A percentile compares a stretch with the other conserved stretches of the same genome.
These are phyloP conservation scores for Cytospora leucostoma DNA, from an alignment of 2,329 filamentous ascomycete genomes.

Conservation along the genomic window DNA sequence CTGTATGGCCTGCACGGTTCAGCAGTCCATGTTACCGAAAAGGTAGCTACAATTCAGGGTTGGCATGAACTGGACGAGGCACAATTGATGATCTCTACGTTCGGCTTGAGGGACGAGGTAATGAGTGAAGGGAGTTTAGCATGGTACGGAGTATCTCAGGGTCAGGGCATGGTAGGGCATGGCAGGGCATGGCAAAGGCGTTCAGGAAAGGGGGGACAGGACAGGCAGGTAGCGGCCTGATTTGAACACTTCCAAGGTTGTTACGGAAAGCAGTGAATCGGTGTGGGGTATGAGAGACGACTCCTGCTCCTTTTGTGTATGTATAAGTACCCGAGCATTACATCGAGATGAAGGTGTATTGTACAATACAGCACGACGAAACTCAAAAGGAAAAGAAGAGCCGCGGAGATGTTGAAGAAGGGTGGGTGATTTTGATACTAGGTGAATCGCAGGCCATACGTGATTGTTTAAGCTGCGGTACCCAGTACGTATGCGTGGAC, in stretches of 20 bases:
- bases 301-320: constrained; percentile 11
- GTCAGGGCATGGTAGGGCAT: constrained; percentile 19
- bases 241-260: neutral
- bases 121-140: constrained; percentile 8
- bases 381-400: constrained; percentile 7
- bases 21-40: no score
- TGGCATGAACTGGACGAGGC: neutral
- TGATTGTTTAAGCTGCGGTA: no score
- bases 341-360: constrained; percentile 28
- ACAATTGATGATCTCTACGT: neutral
- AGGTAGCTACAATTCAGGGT: no score
- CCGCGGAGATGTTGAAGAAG: neutral
- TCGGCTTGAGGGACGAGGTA: neutral
- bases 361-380: constrained; percentile 29
- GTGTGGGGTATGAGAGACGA: neutral
- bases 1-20: neutral
- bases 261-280: neutral
- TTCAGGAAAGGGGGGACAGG: neutral
- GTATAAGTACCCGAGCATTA: constrained; percentile 35
- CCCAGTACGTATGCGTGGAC: no score
- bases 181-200: constrained; percentile 21
- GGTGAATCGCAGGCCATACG: no score
- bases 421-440: neutral
- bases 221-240: constrained; percentile 10
- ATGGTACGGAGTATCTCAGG: constrained; percentile 23